Conservation (phyloP, 768 basidiomycete genomes). For the Lactifluus subvellereus region DNA sequence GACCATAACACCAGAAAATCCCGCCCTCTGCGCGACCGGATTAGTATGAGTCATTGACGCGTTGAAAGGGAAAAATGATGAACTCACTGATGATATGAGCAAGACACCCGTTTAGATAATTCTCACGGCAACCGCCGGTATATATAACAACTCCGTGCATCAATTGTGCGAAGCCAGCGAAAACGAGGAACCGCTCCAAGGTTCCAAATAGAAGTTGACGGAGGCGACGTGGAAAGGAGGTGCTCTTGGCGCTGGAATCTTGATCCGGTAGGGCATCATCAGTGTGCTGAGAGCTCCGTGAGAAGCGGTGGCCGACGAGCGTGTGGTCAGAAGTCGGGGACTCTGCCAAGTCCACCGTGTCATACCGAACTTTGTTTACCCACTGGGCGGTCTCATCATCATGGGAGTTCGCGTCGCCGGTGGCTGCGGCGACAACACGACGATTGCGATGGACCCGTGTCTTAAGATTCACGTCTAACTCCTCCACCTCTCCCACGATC, state of each 20-base stretch:
- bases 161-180: conserved; percentile 63
- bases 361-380: conserved; percentile 42
- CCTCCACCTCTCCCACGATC: conserved; percentile 48
- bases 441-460: conserved; percentile 15
- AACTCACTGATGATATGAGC: conserved; percentile 87
- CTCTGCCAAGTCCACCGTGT: conserved; percentile 39
- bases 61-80: not conserved
- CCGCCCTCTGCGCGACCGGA: conserved; percentile 55
- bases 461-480: conserved; percentile 46
- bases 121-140: conserved; percentile 78
- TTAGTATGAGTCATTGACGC: conserved; percentile 12
- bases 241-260: conserved; percentile 16
- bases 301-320: conserved; percentile 44
- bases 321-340: conserved; percentile 50
- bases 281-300: conserved; percentile 40
- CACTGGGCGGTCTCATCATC: conserved; percentile 46
- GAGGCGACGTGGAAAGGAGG: conserved; percentile 36
- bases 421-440: not conserved
- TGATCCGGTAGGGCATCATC: conserved; percentile 51
- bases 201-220: conserved; percentile 46
- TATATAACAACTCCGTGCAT: conserved; percentile 74
- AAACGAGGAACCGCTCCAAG: conserved; percentile 57
- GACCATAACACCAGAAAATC: conserved; percentile 90
- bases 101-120: conserved; percentile 74
- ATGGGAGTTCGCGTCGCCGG: conserved; percentile 16